These are phyloP conservation scores for Aulographum hederae DNA, from an alignment of 2,329 filamentous ascomycete genomes.

Conservation along the genomic window DNA sequence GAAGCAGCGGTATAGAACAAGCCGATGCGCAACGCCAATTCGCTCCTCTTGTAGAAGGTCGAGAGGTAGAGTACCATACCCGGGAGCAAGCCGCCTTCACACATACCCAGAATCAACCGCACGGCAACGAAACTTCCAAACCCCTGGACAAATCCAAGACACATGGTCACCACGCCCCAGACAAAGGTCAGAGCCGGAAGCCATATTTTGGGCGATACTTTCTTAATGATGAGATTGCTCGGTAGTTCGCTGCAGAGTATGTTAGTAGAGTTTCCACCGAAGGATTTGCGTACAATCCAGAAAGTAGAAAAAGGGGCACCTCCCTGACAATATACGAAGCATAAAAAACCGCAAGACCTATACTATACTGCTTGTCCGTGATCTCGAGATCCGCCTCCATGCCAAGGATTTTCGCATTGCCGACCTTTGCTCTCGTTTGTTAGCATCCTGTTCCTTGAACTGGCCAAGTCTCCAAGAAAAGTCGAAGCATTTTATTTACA, in stretches of 20 bases:
- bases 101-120: conserved; percentile 41
- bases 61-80: conserved; percentile 53
- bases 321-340: conserved; percentile 43
- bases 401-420: conserved; percentile 48
- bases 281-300: conserved; percentile 2
- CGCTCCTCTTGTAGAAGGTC: conserved; percentile 38
- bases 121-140: conserved; percentile 42
- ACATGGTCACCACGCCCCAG: conserved; percentile 42
- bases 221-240: conserved; percentile 45
- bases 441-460: no score
- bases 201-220: conserved; percentile 40
- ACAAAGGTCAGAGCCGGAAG: conserved; percentile 36
- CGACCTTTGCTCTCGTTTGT: no score
- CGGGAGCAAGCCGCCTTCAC: conserved; percentile 46
- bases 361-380: conserved; percentile 42
- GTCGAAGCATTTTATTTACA: no score
- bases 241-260: conserved; percentile 34
- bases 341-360: conserved; percentile 46
- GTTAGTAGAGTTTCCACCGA: no score
- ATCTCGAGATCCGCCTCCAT: conserved; percentile 41
- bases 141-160: conserved; percentile 33
- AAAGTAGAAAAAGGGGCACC: conserved; percentile 6
- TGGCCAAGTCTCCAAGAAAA: no score
- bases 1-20: conserved; percentile 51
- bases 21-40: conserved; percentile 44